These are phyloP conservation scores for Cardamine occulta DNA, from an alignment of 345 rosid genomes.

Conservation along the genomic window DNA sequence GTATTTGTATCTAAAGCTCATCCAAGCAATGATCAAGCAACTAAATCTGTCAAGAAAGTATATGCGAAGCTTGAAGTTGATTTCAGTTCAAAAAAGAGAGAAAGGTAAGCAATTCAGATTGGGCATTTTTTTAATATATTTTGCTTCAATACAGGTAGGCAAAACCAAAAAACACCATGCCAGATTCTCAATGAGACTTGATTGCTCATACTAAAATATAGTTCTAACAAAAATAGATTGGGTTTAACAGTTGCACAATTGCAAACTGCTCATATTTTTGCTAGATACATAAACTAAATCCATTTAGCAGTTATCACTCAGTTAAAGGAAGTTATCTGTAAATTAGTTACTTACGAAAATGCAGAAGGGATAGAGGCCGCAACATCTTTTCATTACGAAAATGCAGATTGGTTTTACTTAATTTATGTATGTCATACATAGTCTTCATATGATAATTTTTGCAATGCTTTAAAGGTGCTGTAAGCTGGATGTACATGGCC, in stretches of 20 bases:
- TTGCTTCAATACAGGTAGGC: conserved; percentile 4
- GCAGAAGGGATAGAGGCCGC: not conserved
- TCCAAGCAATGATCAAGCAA: conserved; percentile 86
- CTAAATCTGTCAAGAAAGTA: conserved; percentile 84
- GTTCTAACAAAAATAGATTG: not conserved
- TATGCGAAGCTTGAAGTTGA: conserved; percentile 94
- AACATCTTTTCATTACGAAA: not conserved
- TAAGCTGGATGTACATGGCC: conserved; percentile 81
- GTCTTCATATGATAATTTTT: conserved; percentile 41
- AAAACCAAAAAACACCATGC: not conserved
- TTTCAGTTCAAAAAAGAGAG: conserved; percentile 94
- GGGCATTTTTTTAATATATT: not conserved
- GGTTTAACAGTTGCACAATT: not conserved
- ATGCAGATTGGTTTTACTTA: not conserved
- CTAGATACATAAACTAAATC: conserved; percentile 24
- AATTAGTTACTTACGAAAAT: not conserved
- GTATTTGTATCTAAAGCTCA: conserved; percentile 94
- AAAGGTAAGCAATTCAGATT: conserved; percentile 57
- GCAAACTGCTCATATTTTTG: not conserved
- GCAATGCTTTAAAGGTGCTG: conserved; percentile 72
- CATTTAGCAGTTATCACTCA: conserved; percentile 22
- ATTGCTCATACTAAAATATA: conserved; percentile 22
- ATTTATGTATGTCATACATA: conserved; percentile 3
- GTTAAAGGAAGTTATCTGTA: conserved; percentile 10
- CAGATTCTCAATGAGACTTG: conserved; percentile 8